Evolutionary conservation across 2,329 filamentous ascomycete genomes (phyloP).

Genomic region (Cercospora zeae-maydis): DNA sequence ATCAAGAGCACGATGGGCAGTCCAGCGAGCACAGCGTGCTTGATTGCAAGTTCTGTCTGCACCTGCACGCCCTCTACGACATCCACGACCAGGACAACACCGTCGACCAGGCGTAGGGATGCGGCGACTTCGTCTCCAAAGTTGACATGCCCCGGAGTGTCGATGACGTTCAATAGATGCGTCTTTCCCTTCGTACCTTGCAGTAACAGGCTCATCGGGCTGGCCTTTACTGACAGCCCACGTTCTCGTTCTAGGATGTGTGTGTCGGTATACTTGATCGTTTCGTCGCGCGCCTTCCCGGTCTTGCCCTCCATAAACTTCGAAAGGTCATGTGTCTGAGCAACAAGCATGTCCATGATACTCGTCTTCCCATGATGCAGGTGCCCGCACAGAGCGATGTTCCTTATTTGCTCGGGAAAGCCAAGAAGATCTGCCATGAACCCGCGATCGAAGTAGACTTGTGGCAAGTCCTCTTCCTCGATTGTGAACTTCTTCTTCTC

Average conservation of each 20-base stretch:
- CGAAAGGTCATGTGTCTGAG: constrained; percentile 87
- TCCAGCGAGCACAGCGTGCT: constrained; percentile 85
- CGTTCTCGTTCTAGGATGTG: constrained; percentile 85
- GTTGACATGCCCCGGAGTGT: constrained; percentile 96
- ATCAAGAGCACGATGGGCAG: constrained; percentile 84
- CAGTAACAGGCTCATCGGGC: constrained; percentile 90
- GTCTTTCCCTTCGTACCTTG: constrained; percentile 89
- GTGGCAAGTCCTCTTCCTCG: constrained; percentile 87
- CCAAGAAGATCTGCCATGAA: constrained; percentile 97
- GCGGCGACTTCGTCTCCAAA: constrained; percentile 96
- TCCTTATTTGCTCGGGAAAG: constrained; percentile 89
- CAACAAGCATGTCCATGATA: constrained; percentile 95
- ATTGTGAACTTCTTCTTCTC: constrained; percentile 95
- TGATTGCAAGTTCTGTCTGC: constrained; percentile 96
- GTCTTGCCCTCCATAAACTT: constrained; percentile 75
- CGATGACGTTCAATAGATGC: constrained; percentile 88
- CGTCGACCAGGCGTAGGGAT: constrained; percentile 80
- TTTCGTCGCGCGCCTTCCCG: constrained; percentile 79
- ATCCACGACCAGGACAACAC: constrained; percentile 89
- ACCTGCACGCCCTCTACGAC: constrained; percentile 98
- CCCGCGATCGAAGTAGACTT: constrained; percentile 78
- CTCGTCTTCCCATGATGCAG: constrained; percentile 97
- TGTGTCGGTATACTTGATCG: constrained; percentile 90
- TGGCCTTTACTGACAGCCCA: constrained; percentile 85
- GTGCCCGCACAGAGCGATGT: constrained; percentile 87